These are phyloP conservation scores for Sphenostylis stenocarpa DNA, from an alignment of 306 rosid genomes.

Conservation along the genomic window DNA sequence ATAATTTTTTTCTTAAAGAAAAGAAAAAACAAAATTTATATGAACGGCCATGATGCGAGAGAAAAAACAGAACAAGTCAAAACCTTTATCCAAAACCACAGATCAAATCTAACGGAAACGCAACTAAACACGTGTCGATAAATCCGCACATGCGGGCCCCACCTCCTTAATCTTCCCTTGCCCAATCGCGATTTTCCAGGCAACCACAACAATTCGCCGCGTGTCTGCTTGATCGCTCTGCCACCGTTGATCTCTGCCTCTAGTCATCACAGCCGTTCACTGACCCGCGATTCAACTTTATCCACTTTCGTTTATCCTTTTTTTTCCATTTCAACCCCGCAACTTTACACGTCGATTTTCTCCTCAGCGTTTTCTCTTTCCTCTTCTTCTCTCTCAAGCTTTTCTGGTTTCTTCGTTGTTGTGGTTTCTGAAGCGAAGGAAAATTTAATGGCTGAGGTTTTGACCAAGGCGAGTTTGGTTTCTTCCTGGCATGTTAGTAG, in stretches of 20 bases:
- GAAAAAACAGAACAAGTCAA: neutral
- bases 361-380: too few species aligned
- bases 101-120: neutral
- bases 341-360: slow-evolving; percentile 20
- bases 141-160: slow-evolving; percentile 13
- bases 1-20: too few species aligned
- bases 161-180: slow-evolving; percentile 18
- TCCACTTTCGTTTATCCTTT: neutral
- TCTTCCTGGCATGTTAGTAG: slow-evolving; percentile 38
- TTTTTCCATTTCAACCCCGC: slow-evolving; percentile 12
- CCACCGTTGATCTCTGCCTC: slow-evolving; percentile 26
- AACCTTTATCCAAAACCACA: slow-evolving; percentile 25
- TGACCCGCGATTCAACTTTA: slow-evolving; percentile 13
- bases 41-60: slow-evolving; percentile 17
- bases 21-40: neutral
- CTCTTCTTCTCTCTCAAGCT: neutral
- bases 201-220: neutral
- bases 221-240: neutral
- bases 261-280: slow-evolving; percentile 14
- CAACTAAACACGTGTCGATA: slow-evolving; percentile 11
- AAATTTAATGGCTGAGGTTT: slow-evolving; percentile 51
- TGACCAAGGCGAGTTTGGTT: slow-evolving; percentile 49
- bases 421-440: neutral
- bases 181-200: slow-evolving; percentile 5
- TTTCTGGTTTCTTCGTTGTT: neutral